A percentile compares a stretch with the other conserved stretches of the same genome.
These are phyloP conservation scores for Neopestalotiopsis rosae DNA, from an alignment of 2,329 filamentous ascomycete genomes.

Conservation along the genomic window DNA sequence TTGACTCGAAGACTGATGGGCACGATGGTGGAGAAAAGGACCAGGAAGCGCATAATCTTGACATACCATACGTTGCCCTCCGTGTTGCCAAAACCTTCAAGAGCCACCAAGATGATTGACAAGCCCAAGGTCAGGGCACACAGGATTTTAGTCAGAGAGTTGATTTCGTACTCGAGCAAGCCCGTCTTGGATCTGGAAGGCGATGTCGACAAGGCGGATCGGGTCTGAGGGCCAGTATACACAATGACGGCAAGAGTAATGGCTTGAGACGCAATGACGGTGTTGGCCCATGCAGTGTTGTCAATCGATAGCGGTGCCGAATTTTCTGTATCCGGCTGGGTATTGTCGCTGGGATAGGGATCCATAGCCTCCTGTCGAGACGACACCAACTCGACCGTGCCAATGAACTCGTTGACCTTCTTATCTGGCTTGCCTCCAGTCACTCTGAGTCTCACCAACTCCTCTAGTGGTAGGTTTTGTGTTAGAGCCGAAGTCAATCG, in stretches of 20 bases:
- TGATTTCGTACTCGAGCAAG: slow-evolving; percentile 93
- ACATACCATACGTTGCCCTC: slow-evolving; percentile 84
- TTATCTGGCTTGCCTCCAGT: slow-evolving; percentile 90
- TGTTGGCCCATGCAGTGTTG: slow-evolving; percentile 99
- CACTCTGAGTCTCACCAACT: slow-evolving; percentile 73
- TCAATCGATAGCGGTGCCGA: slow-evolving; percentile 86
- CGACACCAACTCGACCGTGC: slow-evolving; percentile 79
- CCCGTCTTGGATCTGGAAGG: slow-evolving; percentile 93
- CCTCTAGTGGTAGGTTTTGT: slow-evolving; percentile 74
- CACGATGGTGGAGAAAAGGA: slow-evolving; percentile 98
- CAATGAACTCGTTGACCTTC: slow-evolving; percentile 93
- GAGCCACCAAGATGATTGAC: slow-evolving; percentile 84
- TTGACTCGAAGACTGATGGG: slow-evolving; percentile 97
- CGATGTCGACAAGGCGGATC: slow-evolving; percentile 91
- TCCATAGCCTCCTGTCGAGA: slow-evolving; percentile 55
- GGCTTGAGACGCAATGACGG: slow-evolving; percentile 91
- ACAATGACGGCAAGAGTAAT: slow-evolving; percentile 88
- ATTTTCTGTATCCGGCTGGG: slow-evolving; percentile 45
- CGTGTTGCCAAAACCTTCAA: slow-evolving; percentile 78
- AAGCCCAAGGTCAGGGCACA: slow-evolving; percentile 86
- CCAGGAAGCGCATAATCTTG: slow-evolving; percentile 96
- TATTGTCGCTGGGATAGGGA: slow-evolving; percentile 40
- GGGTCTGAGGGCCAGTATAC: slow-evolving; percentile 93
- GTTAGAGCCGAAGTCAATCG: slow-evolving; percentile 85
- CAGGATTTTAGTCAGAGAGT: slow-evolving; percentile 93